These are phyloP conservation scores for Mycena galopus DNA, from an alignment of 768 basidiomycete genomes.

Conservation along the genomic window DNA sequence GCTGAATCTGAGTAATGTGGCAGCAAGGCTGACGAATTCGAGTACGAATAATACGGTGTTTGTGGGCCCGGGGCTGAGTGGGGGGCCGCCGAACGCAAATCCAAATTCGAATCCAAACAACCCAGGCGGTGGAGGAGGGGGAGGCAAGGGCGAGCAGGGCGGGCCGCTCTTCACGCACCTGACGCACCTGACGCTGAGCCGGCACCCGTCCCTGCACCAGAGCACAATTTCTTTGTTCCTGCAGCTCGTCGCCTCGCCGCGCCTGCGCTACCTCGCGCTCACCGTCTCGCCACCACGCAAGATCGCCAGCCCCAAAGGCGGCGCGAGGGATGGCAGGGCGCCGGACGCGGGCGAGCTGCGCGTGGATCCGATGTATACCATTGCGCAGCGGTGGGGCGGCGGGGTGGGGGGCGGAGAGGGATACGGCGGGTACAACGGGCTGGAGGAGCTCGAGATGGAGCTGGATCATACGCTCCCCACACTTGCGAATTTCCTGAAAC, in stretches of 20 bases:
- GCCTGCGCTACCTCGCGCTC: background rate
- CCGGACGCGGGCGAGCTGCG: background rate
- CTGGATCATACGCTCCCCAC: background rate
- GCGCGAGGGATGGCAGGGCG: background rate
- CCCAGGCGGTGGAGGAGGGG: too few species aligned
- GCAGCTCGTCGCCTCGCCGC: background rate
- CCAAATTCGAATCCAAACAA: background rate
- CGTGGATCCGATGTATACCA: background rate
- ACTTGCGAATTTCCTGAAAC: background rate
- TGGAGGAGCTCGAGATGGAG: background rate
- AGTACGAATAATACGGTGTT: too few species aligned
- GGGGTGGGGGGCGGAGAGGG: background rate
- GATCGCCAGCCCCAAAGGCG: background rate
- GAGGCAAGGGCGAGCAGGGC: too few species aligned
- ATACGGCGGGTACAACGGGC: too few species aligned
- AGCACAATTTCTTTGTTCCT: background rate
- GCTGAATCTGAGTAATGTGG: background rate
- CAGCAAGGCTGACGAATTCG: background rate
- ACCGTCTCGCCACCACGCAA: background rate
- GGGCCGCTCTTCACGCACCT: slow-evolving; percentile 11
- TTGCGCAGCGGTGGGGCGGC: background rate
- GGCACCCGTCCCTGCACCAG: background rate
- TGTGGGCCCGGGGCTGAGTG: background rate
- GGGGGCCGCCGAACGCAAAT: too few species aligned
- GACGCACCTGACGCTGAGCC: slow-evolving; percentile 1